phyloP scores from a whole-genome alignment of 2,329 filamentous ascomycete genomes.

The Ilyonectria robusta region DNA sequence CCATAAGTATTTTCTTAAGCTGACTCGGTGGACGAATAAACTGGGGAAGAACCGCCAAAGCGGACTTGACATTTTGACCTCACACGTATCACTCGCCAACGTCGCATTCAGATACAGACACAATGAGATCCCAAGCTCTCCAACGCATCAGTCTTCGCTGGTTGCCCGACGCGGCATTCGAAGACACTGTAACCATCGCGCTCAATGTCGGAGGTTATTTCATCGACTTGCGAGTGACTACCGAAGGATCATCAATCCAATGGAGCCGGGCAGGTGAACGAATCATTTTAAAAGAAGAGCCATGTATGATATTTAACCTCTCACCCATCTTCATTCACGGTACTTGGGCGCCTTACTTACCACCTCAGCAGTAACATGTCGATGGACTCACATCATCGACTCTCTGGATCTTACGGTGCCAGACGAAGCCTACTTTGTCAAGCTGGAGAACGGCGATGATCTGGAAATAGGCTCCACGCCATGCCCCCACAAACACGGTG shows the following conservation, averaged over 20 bases:
- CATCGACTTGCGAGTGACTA: slow-evolving; percentile 33
- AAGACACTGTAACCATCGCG: slow-evolving; percentile 42
- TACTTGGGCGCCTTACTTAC: background rate
- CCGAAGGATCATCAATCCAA: slow-evolving; percentile 29
- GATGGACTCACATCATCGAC: slow-evolving; percentile 44
- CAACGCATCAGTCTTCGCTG: slow-evolving; percentile 43
- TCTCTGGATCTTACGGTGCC: slow-evolving; percentile 33
- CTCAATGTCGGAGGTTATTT: slow-evolving; percentile 43
- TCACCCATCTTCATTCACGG: background rate
- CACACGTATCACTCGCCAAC: background rate
- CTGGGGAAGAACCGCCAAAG: background rate
- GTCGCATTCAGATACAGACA: background rate
- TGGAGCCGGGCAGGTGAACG: slow-evolving; percentile 42
- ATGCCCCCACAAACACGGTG: slow-evolving; percentile 26
- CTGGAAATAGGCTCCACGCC: slow-evolving; percentile 35
- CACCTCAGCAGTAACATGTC: slow-evolving; percentile 34
- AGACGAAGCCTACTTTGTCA: slow-evolving; percentile 40
- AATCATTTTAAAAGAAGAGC: slow-evolving; percentile 30
- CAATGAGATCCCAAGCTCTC: slow-evolving; percentile 30
- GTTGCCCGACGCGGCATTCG: slow-evolving; percentile 38
- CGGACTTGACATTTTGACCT: background rate
- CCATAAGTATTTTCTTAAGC: background rate
- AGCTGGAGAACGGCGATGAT: slow-evolving; percentile 38
- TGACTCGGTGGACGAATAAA: background rate
- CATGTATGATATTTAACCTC: slow-evolving; percentile 19